Conservation (phyloP, 805 yeast species). For the Ogataea pignaliae region DNA sequence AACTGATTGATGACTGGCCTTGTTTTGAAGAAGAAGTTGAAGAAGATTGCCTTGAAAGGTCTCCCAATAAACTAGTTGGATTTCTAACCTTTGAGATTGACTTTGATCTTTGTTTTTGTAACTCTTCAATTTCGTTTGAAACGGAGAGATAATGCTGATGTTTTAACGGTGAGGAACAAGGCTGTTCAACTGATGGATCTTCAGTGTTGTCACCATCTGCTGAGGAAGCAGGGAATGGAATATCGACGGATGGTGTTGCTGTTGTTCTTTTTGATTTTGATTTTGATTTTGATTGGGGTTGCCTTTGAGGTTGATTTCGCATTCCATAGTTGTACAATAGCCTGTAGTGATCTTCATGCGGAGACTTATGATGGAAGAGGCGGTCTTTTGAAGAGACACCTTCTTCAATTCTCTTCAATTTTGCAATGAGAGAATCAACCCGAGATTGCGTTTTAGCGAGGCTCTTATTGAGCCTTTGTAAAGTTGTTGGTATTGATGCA, state of each 20-base stretch:
- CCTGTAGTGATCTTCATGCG: slow-evolving; percentile 42
- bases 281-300: not conserved
- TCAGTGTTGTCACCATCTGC: not conserved
- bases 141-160: slow-evolving; percentile 23
- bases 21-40: no score
- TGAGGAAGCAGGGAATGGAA: not conserved
- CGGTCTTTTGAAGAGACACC: slow-evolving; percentile 33
- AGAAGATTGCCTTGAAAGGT: no score
- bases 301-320: slow-evolving; percentile 13
- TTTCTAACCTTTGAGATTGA: slow-evolving; percentile 18
- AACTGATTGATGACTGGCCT: not conserved
- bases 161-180: slow-evolving; percentile 15
- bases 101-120: slow-evolving; percentile 15
- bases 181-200: not conserved
- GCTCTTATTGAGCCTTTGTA: slow-evolving; percentile 21
- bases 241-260: not conserved
- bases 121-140: slow-evolving; percentile 24
- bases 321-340: slow-evolving; percentile 30
- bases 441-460: slow-evolving; percentile 13
- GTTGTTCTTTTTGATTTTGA: not conserved
- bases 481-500: slow-evolving; percentile 8
- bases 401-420: slow-evolving; percentile 32
- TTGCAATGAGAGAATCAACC: slow-evolving; percentile 22
- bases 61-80: slow-evolving; percentile 12
- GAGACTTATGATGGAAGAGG: slow-evolving; percentile 31